Evolutionary conservation across 352 stramenopile species (phyloP), one percentile per base, ranked within the genome.

Genomic region (Hyaloperonospora arabidopsidis): DNA sequence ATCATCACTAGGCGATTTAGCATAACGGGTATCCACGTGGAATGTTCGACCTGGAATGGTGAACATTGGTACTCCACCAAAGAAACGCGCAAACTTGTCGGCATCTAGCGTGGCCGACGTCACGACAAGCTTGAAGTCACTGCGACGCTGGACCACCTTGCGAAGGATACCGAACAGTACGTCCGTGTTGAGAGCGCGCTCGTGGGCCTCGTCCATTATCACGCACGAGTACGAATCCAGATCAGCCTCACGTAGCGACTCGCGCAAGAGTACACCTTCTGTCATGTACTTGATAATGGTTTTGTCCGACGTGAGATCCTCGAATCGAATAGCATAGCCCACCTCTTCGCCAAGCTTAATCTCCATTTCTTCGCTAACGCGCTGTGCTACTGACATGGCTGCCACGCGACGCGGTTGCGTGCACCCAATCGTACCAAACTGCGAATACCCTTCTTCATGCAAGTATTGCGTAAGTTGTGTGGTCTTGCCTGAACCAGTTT

Each of bases 281-380:
- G 88, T 97, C 86, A 97, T 96, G 68, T 98, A 99, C 79, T 98
- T 98, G 63, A 99, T 95, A 10, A 96, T 69, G 1, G 96, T 99
- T 56, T 98, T 95, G 57, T 97, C 84, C 5, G 75, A 91, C 6
- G 89, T 97, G 5, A 94, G 58, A 60, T 98, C 93, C 53, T 98
- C 93, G 57, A 98, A 98, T 29, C 93, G 90, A 61, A 98, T 98
- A 1, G 88, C 86, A 54, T 97, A 94, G 17, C 83, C 81, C 7
- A 97, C 84, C 57, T 95, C 83, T 3, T 96, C 83, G 1, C 95
- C 96, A 0, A 98, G 65, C 8, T 78, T 83, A 25, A 96, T 96
- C 7, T 87, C 89, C 67, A 98, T 97, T 70, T 99, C 97, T 56
- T 99, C 91, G 34, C 92, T 97, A 7, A 99, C 97, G 63, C 97